Percentiles rank a stretch among this genome's conserved stretches.
phyloP scores from a whole-genome alignment of 768 basidiomycete genomes.

The Suillus paluster region DNA sequence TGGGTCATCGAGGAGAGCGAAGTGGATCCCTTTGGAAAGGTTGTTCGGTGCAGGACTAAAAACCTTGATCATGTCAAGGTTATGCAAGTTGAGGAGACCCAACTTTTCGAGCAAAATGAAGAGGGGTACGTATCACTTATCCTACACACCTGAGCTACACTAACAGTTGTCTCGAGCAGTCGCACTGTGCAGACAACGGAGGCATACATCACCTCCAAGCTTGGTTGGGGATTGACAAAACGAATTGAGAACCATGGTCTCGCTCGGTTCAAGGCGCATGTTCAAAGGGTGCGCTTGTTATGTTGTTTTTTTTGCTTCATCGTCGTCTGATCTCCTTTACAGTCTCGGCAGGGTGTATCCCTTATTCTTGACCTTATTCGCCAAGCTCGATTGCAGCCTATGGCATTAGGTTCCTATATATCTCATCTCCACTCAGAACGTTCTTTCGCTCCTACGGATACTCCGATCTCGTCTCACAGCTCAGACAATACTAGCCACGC shows the following conservation, averaged over 20 bases:
- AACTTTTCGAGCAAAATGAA: conserved; percentile 66
- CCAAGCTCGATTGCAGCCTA: conserved; percentile 68
- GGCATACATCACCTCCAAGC: conserved; percentile 83
- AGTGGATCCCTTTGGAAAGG: conserved; percentile 82
- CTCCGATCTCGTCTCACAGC: conserved; percentile 18
- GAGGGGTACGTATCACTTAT: conserved; percentile 62
- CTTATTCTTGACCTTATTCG: conserved; percentile 80
- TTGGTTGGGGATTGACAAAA: conserved; percentile 90
- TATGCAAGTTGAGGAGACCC: conserved; percentile 89
- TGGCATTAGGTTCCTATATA: conserved; percentile 46
- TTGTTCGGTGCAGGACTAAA: conserved; percentile 77
- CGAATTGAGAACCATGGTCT: conserved; percentile 87
- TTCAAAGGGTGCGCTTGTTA: conserved; percentile 69
- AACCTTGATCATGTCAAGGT: conserved; percentile 95
- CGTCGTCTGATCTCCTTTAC: conserved; percentile 12
- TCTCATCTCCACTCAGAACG: conserved; percentile 38
- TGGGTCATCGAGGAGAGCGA: conserved; percentile 97
- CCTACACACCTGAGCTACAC: background rate
- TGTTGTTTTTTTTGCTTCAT: conserved; percentile 10
- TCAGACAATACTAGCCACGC: conserved; percentile 18
- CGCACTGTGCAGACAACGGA: conserved; percentile 87
- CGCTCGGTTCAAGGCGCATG: conserved; percentile 82
- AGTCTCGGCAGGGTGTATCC: conserved; percentile 90
- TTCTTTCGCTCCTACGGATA: conserved; percentile 31
- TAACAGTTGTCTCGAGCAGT: conserved; percentile 40